Conservation (phyloP, 345 rosid species). For the Pugionium dolabratum region DNA sequence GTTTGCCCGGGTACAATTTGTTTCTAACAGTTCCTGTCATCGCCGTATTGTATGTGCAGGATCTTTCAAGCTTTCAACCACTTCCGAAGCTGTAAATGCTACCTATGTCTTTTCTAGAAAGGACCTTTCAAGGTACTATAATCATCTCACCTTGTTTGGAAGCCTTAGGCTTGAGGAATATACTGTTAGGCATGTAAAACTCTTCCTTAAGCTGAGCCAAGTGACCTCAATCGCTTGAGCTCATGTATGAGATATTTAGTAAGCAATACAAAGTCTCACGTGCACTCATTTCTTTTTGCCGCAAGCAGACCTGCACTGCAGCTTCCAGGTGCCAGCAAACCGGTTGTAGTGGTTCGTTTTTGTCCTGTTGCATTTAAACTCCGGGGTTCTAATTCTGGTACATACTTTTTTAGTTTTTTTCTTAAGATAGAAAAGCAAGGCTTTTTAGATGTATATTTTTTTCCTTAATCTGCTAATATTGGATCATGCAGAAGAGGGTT, state of each 20-base stretch:
- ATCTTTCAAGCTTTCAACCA: slow-evolving; percentile 60
- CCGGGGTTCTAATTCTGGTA: slow-evolving; percentile 68
- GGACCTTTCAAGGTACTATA: slow-evolving; percentile 80
- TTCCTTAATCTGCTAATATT: slow-evolving; percentile 2
- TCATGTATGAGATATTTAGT: not conserved
- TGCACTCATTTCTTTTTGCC: not conserved
- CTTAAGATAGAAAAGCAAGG: slow-evolving; percentile 5
- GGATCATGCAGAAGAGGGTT: slow-evolving; percentile 63
- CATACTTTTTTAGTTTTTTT: not conserved
- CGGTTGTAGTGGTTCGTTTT: slow-evolving; percentile 88
- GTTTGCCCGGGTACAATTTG: not conserved
- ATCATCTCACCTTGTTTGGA: slow-evolving; percentile 16
- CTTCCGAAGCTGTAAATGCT: slow-evolving; percentile 69
- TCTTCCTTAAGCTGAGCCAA: slow-evolving; percentile 8
- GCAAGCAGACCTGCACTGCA: slow-evolving; percentile 72
- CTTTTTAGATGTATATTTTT: not conserved
- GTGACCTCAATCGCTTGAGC: slow-evolving; percentile 1
- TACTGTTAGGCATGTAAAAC: slow-evolving; percentile 6
- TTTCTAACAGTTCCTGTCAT: slow-evolving; percentile 4
- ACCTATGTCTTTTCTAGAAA: slow-evolving; percentile 82
- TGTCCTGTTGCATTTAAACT: slow-evolving; percentile 71
- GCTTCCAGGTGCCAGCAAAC: slow-evolving; percentile 91
- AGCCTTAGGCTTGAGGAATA: not conserved
- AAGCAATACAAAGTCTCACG: slow-evolving; percentile 14
- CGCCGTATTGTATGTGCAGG: slow-evolving; percentile 52